Evolutionary conservation across 495 filamentous ascomycete genomes (phyloP).

Genomic region (Penicillium angulare): DNA sequence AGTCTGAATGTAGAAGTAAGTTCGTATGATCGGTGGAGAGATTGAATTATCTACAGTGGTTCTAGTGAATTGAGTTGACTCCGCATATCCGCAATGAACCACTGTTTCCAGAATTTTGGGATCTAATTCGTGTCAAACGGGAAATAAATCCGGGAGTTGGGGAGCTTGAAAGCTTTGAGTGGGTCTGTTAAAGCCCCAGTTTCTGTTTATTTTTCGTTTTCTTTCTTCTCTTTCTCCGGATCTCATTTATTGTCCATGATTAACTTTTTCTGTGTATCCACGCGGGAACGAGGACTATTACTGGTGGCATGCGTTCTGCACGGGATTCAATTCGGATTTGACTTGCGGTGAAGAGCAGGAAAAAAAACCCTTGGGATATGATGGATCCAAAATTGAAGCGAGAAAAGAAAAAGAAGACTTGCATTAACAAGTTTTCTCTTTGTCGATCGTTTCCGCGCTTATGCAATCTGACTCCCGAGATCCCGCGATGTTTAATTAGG

Average conservation of each 20-base stretch:
- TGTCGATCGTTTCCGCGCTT: conserved; percentile 4
- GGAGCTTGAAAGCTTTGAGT: too few species aligned
- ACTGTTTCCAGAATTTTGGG: too few species aligned
- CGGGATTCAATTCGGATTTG: background rate
- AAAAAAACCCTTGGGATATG: background rate
- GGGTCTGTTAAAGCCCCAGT: too few species aligned
- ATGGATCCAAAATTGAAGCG: background rate
- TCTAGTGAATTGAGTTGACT: too few species aligned
- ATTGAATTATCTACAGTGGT: too few species aligned
- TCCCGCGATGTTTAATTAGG: background rate
- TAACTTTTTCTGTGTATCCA: background rate
- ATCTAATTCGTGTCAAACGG: too few species aligned
- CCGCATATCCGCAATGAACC: too few species aligned
- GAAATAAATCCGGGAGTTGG: too few species aligned
- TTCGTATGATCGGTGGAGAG: too few species aligned
- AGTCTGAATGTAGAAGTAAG: too few species aligned
- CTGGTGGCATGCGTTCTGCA: background rate
- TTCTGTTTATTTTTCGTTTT: background rate
- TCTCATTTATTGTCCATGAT: background rate
- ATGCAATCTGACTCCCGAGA: conserved; percentile 12
- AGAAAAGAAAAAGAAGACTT: too few species aligned
- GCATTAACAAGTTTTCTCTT: too few species aligned
- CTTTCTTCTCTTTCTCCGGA: background rate
- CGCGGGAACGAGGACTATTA: background rate
- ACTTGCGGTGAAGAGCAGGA: background rate